These are phyloP conservation scores for Seminavis robusta DNA, from an alignment of 108 stramenopile species.

Conservation along the genomic window DNA sequence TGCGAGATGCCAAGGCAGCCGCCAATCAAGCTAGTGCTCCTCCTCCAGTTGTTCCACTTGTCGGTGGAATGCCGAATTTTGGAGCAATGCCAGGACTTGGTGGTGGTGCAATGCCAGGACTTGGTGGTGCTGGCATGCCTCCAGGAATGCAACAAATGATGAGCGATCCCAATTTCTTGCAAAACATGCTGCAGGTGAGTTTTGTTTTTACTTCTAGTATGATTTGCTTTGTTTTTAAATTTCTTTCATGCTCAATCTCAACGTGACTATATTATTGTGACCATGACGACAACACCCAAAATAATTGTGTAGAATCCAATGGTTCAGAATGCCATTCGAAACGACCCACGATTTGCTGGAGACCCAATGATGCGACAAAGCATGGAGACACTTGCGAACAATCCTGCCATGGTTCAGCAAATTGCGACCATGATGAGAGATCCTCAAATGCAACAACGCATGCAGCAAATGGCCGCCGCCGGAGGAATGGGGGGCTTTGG, in stretches of 20 bases:
- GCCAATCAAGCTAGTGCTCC: neutral
- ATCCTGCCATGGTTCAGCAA: constrained; percentile 72
- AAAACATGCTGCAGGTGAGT: constrained; percentile 63
- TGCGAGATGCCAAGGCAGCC: constrained; percentile 19
- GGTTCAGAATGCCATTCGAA: constrained; percentile 78
- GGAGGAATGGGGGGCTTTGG: neutral
- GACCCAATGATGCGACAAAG: constrained; percentile 61
- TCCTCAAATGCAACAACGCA: constrained; percentile 36
- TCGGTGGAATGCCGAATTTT: no score
- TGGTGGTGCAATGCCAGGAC: constrained; percentile 13
- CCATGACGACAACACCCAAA: neutral
- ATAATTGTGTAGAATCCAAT: constrained; percentile 50
- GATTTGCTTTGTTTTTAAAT: neutral
- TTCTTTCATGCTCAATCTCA: neutral
- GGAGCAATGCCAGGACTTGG: constrained; percentile 18
- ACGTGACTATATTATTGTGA: neutral
- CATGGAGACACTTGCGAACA: constrained; percentile 43
- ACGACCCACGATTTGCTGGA: constrained; percentile 63
- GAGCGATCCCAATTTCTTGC: constrained; percentile 57
- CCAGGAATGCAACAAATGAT: constrained; percentile 45
- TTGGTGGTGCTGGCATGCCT: constrained; percentile 10
- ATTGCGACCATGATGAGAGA: constrained; percentile 57
- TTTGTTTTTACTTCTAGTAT: neutral
- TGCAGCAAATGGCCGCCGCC: constrained; percentile 12
- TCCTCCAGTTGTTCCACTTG: no score